Base-by-base conservation (phyloP, 1,139 yeast genomes). In the Casaregolazyma lundiana region DNA sequence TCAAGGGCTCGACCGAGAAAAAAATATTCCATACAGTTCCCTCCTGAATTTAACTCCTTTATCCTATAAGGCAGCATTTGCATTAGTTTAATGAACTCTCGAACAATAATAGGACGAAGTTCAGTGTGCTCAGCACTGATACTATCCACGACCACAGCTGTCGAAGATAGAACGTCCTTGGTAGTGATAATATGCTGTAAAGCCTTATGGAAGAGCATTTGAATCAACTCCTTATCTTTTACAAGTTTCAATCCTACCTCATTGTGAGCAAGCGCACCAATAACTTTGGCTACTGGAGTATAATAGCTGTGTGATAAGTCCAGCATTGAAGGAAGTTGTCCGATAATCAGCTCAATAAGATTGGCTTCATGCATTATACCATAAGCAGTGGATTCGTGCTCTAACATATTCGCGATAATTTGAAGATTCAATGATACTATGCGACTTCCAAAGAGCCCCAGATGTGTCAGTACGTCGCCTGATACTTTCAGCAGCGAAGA, bases 351-450 rank as follows among this genome's bases (percentile, higher is more conserved):
- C 45, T 84, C 85, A 35, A 89, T 77, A 1, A 87, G 79, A 1
- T 80, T 77, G 0, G 95, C 85, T 62, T 90, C 97, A 43, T 78
- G 81, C 57, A 90, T 73, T 42, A 90, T 84, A 2, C 87, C 76
- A 59, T 77, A 89, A 3, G 96, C 88, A 0, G 97, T 88, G 2
- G 97, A 96, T 58, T 90, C 97, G 55, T 85, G 86, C 61, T 90
- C 94, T 41, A 90, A 80, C 53, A 89, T 86, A 29, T 78, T 77
- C 41, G 84, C 77, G 19, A 89, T 75, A 17, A 84, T 77, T 54
- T 80, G 85, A 34, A 90, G 66, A 0, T 88, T 76, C 16, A 78
- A 71, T 0, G 88, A 73, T 16, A 86, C 65, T n/a, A 87, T 67
- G 18, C 78, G 74, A 26, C 81, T 79, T 0, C 96, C 96, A 68